These are phyloP conservation scores for Lasiodiplodia gonubiensis DNA, from an alignment of 2,329 filamentous ascomycete genomes.

Conservation along the genomic window DNA sequence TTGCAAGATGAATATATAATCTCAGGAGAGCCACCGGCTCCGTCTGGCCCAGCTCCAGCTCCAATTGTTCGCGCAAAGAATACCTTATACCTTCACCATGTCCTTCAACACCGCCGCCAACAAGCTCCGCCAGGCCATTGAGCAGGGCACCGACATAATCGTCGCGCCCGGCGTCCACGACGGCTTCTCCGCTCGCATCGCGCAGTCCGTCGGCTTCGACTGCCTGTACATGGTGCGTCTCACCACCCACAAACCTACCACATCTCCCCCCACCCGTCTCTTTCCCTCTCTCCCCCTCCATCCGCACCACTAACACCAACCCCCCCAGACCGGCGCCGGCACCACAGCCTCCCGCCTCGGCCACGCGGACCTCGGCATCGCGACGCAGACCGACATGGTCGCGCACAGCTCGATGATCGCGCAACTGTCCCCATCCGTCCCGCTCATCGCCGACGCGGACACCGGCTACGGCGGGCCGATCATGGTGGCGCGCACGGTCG, in stretches of 20 bases:
- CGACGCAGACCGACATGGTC: slow-evolving; percentile 67
- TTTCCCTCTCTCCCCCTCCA: no score
- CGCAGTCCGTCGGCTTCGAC: slow-evolving; percentile 67
- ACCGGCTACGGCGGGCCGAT: slow-evolving; percentile 31
- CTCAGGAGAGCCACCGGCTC: background rate
- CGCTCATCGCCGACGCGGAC: slow-evolving; percentile 30
- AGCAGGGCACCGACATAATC: slow-evolving; percentile 47
- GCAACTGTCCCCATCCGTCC: slow-evolving; percentile 56
- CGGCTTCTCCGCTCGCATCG: slow-evolving; percentile 69
- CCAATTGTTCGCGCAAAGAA: background rate
- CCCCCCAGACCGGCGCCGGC: slow-evolving; percentile 64
- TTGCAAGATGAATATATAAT: background rate
- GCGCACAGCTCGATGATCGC: slow-evolving; percentile 70
- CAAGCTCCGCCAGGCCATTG: slow-evolving; percentile 39
- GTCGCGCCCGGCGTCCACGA: slow-evolving; percentile 72
- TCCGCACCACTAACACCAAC: no score
- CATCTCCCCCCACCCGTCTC: no score
- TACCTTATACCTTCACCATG: background rate
- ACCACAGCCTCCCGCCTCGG: slow-evolving; percentile 66
- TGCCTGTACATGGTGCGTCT: slow-evolving; percentile 68
- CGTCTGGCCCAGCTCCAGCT: background rate
- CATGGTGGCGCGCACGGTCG: slow-evolving; percentile 32
- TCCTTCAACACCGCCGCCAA: slow-evolving; percentile 26
- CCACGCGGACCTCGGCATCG: slow-evolving; percentile 67
- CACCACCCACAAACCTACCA: slow-evolving; percentile 5